Base-by-base conservation (phyloP, 768 basidiomycete genomes). In the Leccinellum luteum region DNA sequence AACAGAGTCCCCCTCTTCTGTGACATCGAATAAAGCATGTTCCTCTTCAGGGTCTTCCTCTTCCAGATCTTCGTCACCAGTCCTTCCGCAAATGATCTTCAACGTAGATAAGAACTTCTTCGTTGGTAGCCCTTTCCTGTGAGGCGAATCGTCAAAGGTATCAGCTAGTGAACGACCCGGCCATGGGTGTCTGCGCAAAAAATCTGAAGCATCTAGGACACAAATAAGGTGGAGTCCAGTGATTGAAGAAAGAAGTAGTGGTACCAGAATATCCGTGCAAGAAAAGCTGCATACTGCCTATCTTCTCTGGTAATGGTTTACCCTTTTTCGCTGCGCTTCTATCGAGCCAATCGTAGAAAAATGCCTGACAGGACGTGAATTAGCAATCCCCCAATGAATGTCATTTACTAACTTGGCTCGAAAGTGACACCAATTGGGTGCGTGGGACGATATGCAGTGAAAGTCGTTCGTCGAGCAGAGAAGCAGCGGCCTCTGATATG, bases 291-390 rank as follows among this genome's bases (percentile, higher is more conserved):
- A 94, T 87, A 64, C 89, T 91, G 8, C 94, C 94, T 51, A 94
- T 87, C 75, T 96, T 96, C 58, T 90, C 90, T 23, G 91, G 91
- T 19, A 94, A 71, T 1, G 81, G 79, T 66, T 92, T 92, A 6
- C 89, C 90, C 64, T 94, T 92, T 75, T 92, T 94, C 10, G 81
- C 81, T 4, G 83, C 89, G 66, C 76, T 90, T 57, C 92, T 79
- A 64, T 95, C 93, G 28, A 93, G 75, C 92, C 92, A 95, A 66
- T 93, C 90, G 64, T 95, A 96, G 72, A 90, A 96, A 73, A 96
- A 96, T 6, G 92, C 89, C 85, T 92, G 21, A 30, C 14, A 14
- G 13, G 32, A 45, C 31, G 31, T 55, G 17, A 43, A 59, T 59
- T 52, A 35, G 14, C 2, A 55, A 41, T 51, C 47, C 27, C 44